A percentile compares a stretch with the other conserved stretches of the same genome.
phyloP scores from a whole-genome alignment of 1,284 basidiomycete species.

The Tetrapyrgos nigripes region DNA sequence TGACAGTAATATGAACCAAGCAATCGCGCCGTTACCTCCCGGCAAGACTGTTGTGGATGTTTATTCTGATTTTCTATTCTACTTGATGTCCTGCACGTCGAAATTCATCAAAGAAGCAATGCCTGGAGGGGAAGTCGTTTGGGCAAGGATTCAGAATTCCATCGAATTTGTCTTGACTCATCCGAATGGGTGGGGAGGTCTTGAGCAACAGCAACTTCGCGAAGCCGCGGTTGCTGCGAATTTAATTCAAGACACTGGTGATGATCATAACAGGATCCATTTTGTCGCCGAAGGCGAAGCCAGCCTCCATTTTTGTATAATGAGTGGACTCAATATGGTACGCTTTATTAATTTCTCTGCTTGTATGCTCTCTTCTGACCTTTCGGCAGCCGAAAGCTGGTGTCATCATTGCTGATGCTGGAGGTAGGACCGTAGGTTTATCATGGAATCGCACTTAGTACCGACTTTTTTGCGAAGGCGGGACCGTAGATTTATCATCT shows the following conservation, averaged over 20 bases:
- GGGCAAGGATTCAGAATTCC: constrained; percentile 35
- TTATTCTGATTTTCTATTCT: constrained; percentile 49
- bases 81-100: constrained; percentile 41
- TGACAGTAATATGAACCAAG: constrained; percentile 22
- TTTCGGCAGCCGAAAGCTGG: constrained; percentile 17
- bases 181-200: constrained; percentile 23
- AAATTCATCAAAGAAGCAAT: constrained; percentile 46
- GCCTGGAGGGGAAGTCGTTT: constrained; percentile 38
- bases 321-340: constrained; percentile 14
- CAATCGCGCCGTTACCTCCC: constrained; percentile 41
- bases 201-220: constrained; percentile 21
- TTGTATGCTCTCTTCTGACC: not conserved
- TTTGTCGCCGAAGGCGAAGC: constrained; percentile 46
- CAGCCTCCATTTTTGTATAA: constrained; percentile 39
- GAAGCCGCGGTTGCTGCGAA: constrained; percentile 23
- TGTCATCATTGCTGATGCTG: constrained; percentile 44
- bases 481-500: no score
- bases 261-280: constrained; percentile 33
- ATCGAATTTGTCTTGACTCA: constrained; percentile 19
- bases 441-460: no score
- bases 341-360: not conserved
- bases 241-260: constrained; percentile 8
- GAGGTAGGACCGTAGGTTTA: constrained; percentile 42
- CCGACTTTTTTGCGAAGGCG: no score
- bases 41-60: constrained; percentile 43